A percentile compares a stretch with the other conserved stretches of the same genome.
Conservation (phyloP, 345 rosid species). For the Eucalyptus marginata region DNA sequence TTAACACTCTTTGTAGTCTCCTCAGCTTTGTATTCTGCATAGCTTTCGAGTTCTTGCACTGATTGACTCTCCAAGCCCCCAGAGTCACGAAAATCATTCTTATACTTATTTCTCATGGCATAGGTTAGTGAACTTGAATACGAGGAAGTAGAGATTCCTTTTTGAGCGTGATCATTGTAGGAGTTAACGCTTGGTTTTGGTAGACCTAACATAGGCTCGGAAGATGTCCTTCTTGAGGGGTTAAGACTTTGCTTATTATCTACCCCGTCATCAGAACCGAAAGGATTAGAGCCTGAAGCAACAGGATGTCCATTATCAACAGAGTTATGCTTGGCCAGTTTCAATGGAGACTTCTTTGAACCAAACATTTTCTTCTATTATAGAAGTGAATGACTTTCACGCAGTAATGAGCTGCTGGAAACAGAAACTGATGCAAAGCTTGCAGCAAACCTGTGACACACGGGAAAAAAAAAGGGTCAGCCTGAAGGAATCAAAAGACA, state of each 20-base stretch:
- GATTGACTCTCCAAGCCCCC: conserved; percentile 91
- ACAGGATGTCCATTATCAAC: conserved; percentile 22
- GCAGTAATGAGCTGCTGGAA: not conserved
- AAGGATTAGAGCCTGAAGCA: conserved; percentile 58
- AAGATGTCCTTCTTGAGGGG: conserved; percentile 39
- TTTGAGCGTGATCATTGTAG: conserved; percentile 31
- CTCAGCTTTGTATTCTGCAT: conserved; percentile 87
- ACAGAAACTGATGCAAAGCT: not conserved
- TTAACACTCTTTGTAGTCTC: conserved; percentile 79
- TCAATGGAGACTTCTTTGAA: conserved; percentile 56
- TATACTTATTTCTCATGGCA: conserved; percentile 40
- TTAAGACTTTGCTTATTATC: conserved; percentile 38
- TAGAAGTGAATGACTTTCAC: not conserved
- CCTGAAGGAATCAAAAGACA: not conserved
- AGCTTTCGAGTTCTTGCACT: conserved; percentile 76
- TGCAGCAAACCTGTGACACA: not conserved
- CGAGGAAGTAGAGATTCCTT: conserved; percentile 5
- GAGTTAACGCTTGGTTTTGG: conserved; percentile 30
- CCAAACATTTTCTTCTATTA: conserved; percentile 41
- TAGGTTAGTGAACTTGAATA: conserved; percentile 27
- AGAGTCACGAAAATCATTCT: conserved; percentile 62
- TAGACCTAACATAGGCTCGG: conserved; percentile 37
- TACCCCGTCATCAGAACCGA: conserved; percentile 64
- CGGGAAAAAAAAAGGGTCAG: not conserved
- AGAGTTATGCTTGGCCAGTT: conserved; percentile 35